Evolutionary conservation across 2,329 filamentous ascomycete genomes (phyloP).

Genomic region (Escovopsis sp.): DNA sequence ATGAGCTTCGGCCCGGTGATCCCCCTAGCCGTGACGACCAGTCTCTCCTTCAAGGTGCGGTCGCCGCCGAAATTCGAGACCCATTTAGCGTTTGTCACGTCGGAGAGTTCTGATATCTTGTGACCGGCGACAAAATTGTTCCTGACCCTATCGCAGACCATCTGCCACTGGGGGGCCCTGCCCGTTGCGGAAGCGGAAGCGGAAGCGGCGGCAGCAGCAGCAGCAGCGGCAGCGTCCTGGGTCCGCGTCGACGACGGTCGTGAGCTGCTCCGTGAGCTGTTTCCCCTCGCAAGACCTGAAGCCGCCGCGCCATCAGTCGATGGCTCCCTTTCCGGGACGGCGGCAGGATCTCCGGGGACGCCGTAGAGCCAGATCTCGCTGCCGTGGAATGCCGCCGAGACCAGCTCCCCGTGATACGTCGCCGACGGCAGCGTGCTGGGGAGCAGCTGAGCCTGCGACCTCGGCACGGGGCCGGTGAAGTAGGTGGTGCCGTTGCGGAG

Average conservation of each 20-base stretch:
- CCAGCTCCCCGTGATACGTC: conserved; percentile 54
- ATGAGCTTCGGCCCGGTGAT: conserved; percentile 42
- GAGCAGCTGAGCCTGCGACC: conserved; percentile 41
- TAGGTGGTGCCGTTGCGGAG: conserved; percentile 63
- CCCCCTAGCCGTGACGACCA: conserved; percentile 61
- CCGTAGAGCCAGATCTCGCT: conserved; percentile 69
- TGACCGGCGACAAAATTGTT: conserved; percentile 58
- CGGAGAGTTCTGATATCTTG: conserved; percentile 49
- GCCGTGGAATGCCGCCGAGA: conserved; percentile 58
- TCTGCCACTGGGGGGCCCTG: conserved; percentile 51
- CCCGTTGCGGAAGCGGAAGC: conserved; percentile 11
- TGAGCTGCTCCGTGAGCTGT: conserved; percentile 14
- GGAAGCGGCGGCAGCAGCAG: conserved; percentile 3
- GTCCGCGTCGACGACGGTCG: conserved; percentile 18
- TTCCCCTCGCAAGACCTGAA: conserved; percentile 16
- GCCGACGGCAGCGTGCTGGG: conserved; percentile 57
- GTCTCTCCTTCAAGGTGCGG: conserved; percentile 34
- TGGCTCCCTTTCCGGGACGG: conserved; percentile 31
- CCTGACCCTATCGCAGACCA: conserved; percentile 50
- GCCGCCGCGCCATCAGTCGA: conserved; percentile 7
- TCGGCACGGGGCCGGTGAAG: conserved; percentile 55
- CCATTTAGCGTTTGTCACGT: conserved; percentile 58
- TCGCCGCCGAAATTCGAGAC: conserved; percentile 40
- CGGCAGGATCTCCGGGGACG: conserved; percentile 57
- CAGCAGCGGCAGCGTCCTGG: conserved; percentile 15